These are phyloP conservation scores for Talaromyces atroroseus DNA, from an alignment of 2,329 filamentous ascomycete genomes.

Conservation along the genomic window DNA sequence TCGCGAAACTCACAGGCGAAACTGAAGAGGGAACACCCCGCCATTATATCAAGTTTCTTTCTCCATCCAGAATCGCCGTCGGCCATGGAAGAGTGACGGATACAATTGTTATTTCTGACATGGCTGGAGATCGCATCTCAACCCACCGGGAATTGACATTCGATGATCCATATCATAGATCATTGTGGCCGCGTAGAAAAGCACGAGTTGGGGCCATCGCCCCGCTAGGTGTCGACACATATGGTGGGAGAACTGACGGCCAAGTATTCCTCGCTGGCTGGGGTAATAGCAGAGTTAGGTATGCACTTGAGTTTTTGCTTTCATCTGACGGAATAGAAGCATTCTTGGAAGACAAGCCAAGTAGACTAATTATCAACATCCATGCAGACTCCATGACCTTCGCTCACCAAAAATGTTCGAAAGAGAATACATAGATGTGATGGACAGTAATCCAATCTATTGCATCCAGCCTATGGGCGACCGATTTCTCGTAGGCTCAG, in stretches of 20 bases:
- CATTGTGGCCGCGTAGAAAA: slow-evolving; percentile 14
- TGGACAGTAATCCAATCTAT: slow-evolving; percentile 56
- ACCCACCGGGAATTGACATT: slow-evolving; percentile 32
- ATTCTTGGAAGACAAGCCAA: not conserved
- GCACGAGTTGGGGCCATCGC: slow-evolving; percentile 32
- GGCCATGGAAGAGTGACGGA: slow-evolving; percentile 40
- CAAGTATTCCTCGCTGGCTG: slow-evolving; percentile 56
- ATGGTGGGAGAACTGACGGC: slow-evolving; percentile 31
- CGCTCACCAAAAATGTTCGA: slow-evolving; percentile 47
- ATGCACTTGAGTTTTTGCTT: slow-evolving; percentile 5
- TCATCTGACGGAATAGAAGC: not conserved
- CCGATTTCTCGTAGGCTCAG: slow-evolving; percentile 52
- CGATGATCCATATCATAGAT: slow-evolving; percentile 16
- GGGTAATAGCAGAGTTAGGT: slow-evolving; percentile 51
- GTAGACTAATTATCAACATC: not conserved
- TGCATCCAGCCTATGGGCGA: slow-evolving; percentile 53
- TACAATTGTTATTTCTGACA: slow-evolving; percentile 47
- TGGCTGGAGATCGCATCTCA: slow-evolving; percentile 43
- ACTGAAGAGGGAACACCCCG: slow-evolving; percentile 23
- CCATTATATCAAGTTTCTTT: slow-evolving; percentile 52
- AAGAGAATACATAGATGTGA: slow-evolving; percentile 49
- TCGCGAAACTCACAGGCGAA: slow-evolving; percentile 24
- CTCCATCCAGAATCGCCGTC: slow-evolving; percentile 46
- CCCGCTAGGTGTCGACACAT: slow-evolving; percentile 25
- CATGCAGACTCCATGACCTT: slow-evolving; percentile 53